Percentiles rank a stretch among this genome's conserved stretches.
phyloP scores from a whole-genome alignment of 2,329 filamentous ascomycete species.

The Pseudohalonectria lignicola region DNA sequence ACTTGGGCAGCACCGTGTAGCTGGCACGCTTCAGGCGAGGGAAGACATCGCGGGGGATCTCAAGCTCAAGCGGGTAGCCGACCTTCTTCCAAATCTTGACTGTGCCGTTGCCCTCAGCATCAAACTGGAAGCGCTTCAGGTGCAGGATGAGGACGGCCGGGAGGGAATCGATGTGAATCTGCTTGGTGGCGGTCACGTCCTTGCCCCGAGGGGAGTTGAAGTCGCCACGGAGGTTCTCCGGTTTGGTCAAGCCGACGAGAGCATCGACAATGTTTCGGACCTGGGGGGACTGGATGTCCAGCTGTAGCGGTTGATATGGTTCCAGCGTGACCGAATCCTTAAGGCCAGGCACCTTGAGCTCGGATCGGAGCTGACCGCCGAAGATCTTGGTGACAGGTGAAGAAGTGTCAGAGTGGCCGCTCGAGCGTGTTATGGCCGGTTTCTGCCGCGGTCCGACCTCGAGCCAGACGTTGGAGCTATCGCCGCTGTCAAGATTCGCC shows the following conservation, averaged over 20 bases:
- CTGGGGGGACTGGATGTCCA: slow-evolving; percentile 82
- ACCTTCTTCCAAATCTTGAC: slow-evolving; percentile 99
- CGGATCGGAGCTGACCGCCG: slow-evolving; percentile 80
- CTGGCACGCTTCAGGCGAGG: slow-evolving; percentile 64
- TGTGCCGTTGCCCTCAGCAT: slow-evolving; percentile 68
- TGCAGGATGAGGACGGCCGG: slow-evolving; percentile 90
- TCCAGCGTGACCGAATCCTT: slow-evolving; percentile 89
- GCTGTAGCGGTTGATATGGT: slow-evolving; percentile 85
- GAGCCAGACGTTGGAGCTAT: slow-evolving; percentile 58
- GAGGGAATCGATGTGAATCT: slow-evolving; percentile 85
- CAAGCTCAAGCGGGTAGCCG: slow-evolving; percentile 86
- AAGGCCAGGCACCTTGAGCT: slow-evolving; percentile 73
- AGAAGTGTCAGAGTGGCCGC: slow-evolving; percentile 58
- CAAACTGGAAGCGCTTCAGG: slow-evolving; percentile 94
- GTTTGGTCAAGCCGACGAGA: slow-evolving; percentile 69
- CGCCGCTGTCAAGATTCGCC: slow-evolving; percentile 12
- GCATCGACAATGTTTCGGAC: slow-evolving; percentile 90
- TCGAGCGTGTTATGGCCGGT: slow-evolving; percentile 73
- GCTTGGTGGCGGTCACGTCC: slow-evolving; percentile 74
- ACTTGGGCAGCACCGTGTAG: slow-evolving; percentile 63
- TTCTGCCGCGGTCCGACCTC: slow-evolving; percentile 93
- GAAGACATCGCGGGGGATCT: slow-evolving; percentile 85
- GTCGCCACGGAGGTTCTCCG: slow-evolving; percentile 76
- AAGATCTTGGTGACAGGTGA: slow-evolving; percentile 93
- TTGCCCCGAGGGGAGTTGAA: slow-evolving; percentile 71